Conservation (phyloP, 179 eudicot genomes). For the Camellia oleifera region DNA sequence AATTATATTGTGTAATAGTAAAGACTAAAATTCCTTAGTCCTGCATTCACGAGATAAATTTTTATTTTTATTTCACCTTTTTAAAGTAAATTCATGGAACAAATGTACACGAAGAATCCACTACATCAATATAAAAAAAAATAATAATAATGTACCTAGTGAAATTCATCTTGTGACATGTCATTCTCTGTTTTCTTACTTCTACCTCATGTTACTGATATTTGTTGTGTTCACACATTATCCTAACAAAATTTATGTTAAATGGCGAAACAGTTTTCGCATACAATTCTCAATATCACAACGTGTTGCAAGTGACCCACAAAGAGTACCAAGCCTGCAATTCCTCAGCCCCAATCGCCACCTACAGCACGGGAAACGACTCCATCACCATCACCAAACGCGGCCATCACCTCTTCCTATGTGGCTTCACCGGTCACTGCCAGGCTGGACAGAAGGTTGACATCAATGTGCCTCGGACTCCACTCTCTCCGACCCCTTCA, state of each 20-base stretch:
- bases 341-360: slow-evolving; percentile 63
- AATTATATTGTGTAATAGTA: too few relatives aligned
- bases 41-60: too few relatives aligned
- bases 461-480: slow-evolving; percentile 54
- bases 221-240: too few relatives aligned
- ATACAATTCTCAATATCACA: slow-evolving; percentile 85
- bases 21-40: too few relatives aligned
- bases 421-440: slow-evolving; percentile 96
- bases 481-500: slow-evolving; percentile 50
- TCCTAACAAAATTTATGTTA: slow-evolving; percentile 1
- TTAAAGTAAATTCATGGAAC: too few relatives aligned
- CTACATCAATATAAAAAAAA: too few relatives aligned
- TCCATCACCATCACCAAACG: slow-evolving; percentile 50
- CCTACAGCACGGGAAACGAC: slow-evolving; percentile 85
- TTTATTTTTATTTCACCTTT: too few relatives aligned
- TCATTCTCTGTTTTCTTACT: too few relatives aligned
- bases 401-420: slow-evolving; percentile 86
- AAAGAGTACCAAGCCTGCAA: slow-evolving; percentile 63
- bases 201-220: too few relatives aligned
- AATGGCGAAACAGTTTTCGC: slow-evolving; percentile 48
- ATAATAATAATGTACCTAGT: too few relatives aligned
- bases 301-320: slow-evolving; percentile 89
- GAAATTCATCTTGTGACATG: too few relatives aligned
- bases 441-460: slow-evolving; percentile 87
- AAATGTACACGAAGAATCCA: too few relatives aligned